Conservation (phyloP, 345 rosid species). For the Viola odorata region DNA sequence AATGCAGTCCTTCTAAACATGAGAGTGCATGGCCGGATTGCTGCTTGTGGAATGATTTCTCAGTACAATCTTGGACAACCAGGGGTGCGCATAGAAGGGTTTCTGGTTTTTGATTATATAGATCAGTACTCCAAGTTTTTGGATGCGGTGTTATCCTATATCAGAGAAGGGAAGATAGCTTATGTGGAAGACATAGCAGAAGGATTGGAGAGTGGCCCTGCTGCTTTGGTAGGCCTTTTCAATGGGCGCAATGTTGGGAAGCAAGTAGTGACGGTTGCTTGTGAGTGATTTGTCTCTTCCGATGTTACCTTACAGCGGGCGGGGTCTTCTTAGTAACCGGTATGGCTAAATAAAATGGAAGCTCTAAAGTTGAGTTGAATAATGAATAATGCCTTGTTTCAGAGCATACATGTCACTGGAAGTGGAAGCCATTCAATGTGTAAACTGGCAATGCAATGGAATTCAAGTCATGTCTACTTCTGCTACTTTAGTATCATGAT, state of each 20-base stretch:
- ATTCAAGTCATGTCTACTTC: too few relatives aligned
- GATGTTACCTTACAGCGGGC: too few relatives aligned
- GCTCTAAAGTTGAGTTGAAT: too few relatives aligned
- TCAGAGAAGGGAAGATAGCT: conserved; percentile 20
- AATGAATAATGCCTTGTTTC: too few relatives aligned
- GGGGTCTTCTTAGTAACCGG: too few relatives aligned
- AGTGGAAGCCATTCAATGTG: too few relatives aligned
- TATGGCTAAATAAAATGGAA: too few relatives aligned
- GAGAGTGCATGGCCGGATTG: conserved; percentile 34
- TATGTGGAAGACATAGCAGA: conserved; percentile 24
- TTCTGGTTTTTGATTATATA: conserved; percentile 3
- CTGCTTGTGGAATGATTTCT: conserved; percentile 54
- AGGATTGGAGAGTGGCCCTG: conserved; percentile 20
- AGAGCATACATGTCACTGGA: too few relatives aligned
- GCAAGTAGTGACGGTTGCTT: conserved; percentile 16
- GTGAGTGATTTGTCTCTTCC: neutral
- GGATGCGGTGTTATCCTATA: conserved; percentile 11
- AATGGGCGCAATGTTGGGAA: conserved; percentile 21
- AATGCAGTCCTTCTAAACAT: conserved; percentile 51
- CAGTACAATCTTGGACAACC: conserved; percentile 41
- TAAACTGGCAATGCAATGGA: too few relatives aligned
- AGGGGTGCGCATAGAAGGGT: conserved; percentile 19
- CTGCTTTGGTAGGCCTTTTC: conserved; percentile 23
- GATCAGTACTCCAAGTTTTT: conserved; percentile 17
- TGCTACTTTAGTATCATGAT: too few relatives aligned